These are phyloP conservation scores for Amyloporia xantha DNA, from an alignment of 768 basidiomycete species.

Conservation along the genomic window DNA sequence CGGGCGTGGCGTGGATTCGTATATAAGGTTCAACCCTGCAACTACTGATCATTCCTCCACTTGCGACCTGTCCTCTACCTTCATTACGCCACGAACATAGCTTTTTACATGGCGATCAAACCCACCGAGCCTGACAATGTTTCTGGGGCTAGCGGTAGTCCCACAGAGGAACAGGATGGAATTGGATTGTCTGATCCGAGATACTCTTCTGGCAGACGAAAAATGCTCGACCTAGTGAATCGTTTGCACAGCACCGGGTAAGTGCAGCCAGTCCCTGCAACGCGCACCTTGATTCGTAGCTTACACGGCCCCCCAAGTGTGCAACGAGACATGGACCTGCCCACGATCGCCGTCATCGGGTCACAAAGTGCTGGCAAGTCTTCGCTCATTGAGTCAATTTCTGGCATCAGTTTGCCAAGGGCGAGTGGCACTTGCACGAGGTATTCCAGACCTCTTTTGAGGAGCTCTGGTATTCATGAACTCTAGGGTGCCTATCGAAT, in stretches of 20 bases:
- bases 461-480: not conserved
- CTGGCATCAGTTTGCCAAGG: slow-evolving; percentile 62
- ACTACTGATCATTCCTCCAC: too few relatives aligned
- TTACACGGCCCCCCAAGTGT: slow-evolving; percentile 34
- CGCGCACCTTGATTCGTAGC: not conserved
- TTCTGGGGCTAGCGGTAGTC: too few relatives aligned
- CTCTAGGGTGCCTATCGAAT: slow-evolving; percentile 32
- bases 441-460: slow-evolving; percentile 26
- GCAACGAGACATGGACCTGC: slow-evolving; percentile 64
- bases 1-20: too few relatives aligned
- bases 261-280: slow-evolving; percentile 6
- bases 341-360: slow-evolving; percentile 71
- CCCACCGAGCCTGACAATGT: too few relatives aligned
- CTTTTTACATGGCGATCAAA: too few relatives aligned
- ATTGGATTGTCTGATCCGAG: slow-evolving; percentile 48
- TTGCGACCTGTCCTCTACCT: too few relatives aligned
- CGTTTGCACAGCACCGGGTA: slow-evolving; percentile 59
- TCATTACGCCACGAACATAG: too few relatives aligned
- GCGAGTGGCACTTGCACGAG: slow-evolving; percentile 74
- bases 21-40: too few relatives aligned
- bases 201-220: slow-evolving; percentile 35
- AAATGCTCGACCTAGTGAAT: slow-evolving; percentile 54
- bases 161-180: too few relatives aligned
- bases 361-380: slow-evolving; percentile 73
- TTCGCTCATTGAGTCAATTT: slow-evolving; percentile 71